phyloP scores from a whole-genome alignment of 75 land plant genomes.

The Gnetum montanum region DNA sequence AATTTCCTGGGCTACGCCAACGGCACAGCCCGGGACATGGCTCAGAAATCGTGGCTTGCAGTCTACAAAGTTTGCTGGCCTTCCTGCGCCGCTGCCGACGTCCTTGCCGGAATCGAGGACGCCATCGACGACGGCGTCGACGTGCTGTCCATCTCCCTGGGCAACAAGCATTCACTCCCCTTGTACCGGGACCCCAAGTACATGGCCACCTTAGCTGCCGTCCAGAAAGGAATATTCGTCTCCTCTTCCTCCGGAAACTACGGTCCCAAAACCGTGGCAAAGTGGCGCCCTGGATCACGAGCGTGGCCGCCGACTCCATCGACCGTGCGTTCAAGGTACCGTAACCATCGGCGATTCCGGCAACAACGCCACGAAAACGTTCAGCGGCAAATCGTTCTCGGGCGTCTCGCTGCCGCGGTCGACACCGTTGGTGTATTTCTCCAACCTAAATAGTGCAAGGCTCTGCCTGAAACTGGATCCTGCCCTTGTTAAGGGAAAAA shows the following conservation, averaged over 20 bases:
- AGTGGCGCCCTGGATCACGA: slow-evolving; percentile 32
- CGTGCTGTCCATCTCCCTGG: slow-evolving; percentile 32
- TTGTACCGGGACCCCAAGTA: slow-evolving; percentile 16
- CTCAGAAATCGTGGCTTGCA: slow-evolving; percentile 16
- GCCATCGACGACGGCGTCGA: slow-evolving; percentile 43
- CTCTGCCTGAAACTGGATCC: slow-evolving; percentile 1
- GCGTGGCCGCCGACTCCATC: slow-evolving; percentile 26
- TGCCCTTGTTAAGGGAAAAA: background rate
- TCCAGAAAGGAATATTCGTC: slow-evolving; percentile 30
- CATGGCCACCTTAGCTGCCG: slow-evolving; percentile 27
- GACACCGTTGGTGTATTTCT: background rate
- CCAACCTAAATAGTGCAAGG: background rate
- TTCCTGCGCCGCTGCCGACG: slow-evolving; percentile 12
- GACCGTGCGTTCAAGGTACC: slow-evolving; percentile 19
- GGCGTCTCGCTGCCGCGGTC: too few relatives aligned
- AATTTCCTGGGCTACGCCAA: slow-evolving; percentile 15
- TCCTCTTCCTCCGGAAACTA: slow-evolving; percentile 32
- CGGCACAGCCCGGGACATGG: slow-evolving; percentile 25
- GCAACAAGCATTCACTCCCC: background rate
- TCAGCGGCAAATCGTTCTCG: background rate
- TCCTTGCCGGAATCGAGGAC: slow-evolving; percentile 30
- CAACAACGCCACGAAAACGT: background rate
- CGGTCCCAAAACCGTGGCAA: slow-evolving; percentile 14
- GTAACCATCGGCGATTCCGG: too few relatives aligned
- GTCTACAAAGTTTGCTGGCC: slow-evolving; percentile 25